Base-by-base conservation (phyloP, 148 eudicot species). In the Polygonum aviculare region DNA sequence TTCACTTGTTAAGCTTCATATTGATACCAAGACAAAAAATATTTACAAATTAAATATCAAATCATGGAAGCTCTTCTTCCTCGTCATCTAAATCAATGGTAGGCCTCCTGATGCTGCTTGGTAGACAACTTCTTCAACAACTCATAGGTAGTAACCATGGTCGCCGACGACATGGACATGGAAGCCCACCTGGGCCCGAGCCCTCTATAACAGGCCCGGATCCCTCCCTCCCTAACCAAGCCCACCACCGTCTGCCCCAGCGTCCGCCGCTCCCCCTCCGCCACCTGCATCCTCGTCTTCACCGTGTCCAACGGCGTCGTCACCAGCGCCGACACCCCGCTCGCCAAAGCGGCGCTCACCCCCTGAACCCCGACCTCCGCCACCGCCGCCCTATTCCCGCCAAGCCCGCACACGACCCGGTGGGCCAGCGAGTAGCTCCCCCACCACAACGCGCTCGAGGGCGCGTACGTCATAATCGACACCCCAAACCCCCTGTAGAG, bases 371-470 rank as follows among this genome's bases (percentile, higher is more conserved):
- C 86, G 76, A 86, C 73, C 10, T 75, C 74, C 2, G 82, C 80
- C 31, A 44, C 67, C 81, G 59, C 19, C 63, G 69, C 5, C 88
- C 86, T 7, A 81, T 9, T 3, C 73, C 81, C n/a, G 80, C 69
- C 87, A 85, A 44, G 47, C n/a, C 82, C 69, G 86, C 85, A 78
- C 52, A 88, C 72, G 49, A 73, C 26, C 38, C 89, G 62, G 35
- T 88, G 78, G 0, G 86, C 85, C 7, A 79, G 31, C 0, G 89
- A 86, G 69, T 88, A 88, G 8, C 89, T 83, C 0, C 81, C 88
- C 91, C 91, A 88, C 91, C 91, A 88, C 4, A 83, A 85, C 19
- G 91, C 91, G 76, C 84, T 88, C 0, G 91, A 88, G 1, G 91
- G 91, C 1, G 91, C 91, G 73, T 88, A 88, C 0, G 91, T 88